phyloP scores from a whole-genome alignment of 1,284 basidiomycete genomes.

The Porodaedalea pini region DNA sequence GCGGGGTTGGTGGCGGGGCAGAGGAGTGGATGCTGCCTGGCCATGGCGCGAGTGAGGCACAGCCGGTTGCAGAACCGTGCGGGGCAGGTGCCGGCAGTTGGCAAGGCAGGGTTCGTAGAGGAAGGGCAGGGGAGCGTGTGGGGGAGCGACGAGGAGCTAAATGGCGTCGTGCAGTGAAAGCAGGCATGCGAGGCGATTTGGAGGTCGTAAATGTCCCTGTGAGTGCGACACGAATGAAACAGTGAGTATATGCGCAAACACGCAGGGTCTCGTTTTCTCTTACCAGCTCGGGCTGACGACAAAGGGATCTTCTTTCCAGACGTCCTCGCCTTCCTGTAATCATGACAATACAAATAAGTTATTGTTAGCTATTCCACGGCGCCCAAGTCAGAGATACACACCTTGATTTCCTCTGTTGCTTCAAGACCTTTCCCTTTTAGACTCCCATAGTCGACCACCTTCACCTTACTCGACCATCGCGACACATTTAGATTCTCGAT shows the following conservation, averaged over 20 bases:
- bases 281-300: slow-evolving; percentile 70
- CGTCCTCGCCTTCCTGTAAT: slow-evolving; percentile 57
- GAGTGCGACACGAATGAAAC: background rate
- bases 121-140: slow-evolving; percentile 50
- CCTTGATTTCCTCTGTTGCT: slow-evolving; percentile 56
- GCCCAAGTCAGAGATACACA: background rate
- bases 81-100: slow-evolving; percentile 38
- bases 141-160: slow-evolving; percentile 39
- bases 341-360: background rate
- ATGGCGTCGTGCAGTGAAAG: slow-evolving; percentile 62
- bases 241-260: slow-evolving; percentile 3
- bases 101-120: slow-evolving; percentile 33
- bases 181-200: slow-evolving; percentile 57
- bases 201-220: slow-evolving; percentile 69
- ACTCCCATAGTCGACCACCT: slow-evolving; percentile 66
- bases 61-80: slow-evolving; percentile 77
- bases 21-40: slow-evolving; percentile 65
- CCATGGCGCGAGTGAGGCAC: slow-evolving; percentile 56
- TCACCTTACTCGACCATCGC: slow-evolving; percentile 61
- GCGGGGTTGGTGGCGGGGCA: slow-evolving; percentile 75
- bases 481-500: slow-evolving; percentile 61
- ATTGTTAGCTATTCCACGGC: no score
- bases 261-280: slow-evolving; percentile 24
- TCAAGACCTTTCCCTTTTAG: slow-evolving; percentile 83
- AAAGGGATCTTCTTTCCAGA: slow-evolving; percentile 84